Base-by-base conservation (phyloP, 495 filamentous ascomycete genomes). In the Penicillium ochrochloron region DNA sequence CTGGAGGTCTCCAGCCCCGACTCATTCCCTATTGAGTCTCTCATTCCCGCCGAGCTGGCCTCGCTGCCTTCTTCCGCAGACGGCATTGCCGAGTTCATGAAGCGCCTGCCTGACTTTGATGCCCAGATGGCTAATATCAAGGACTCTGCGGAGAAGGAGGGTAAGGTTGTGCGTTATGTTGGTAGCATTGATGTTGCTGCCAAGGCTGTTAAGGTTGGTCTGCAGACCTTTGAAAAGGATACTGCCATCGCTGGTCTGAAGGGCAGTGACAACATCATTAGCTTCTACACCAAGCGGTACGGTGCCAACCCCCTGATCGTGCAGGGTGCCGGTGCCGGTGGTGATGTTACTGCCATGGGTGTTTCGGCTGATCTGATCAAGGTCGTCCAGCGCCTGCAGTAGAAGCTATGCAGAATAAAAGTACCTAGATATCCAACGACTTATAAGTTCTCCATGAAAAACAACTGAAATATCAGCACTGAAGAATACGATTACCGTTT, bases 181-280 rank as follows among this genome's bases (percentile, higher is more conserved):
- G 95, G 95, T n/a, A 94, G 90, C 72, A 88, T 98, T 58, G 92
- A 98, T 73, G 86, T 96, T 27, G 83, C 75, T 39, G 83, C 82
- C 57, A 89, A 91, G 71, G 77, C 86, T 65, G 88, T 97, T 68
- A 94, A 91, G 76, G 94, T 97, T 55, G 94, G 94, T 10, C 76
- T 99, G 69, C 90, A 96, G 83, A 89, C 88, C 83, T 92, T 96
- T 57, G 89, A 92, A 55, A 88, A 84, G 68, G 88, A 89, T 50
- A 90, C 91, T 71, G 89, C 95, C 34, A 96, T 98, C 76, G 95
- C 94, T 33, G 90, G 90, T 39, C 81, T 98, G 61, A 96, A 96
- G 83, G 95, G 95, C 41, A 97, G 93, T 76, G 95, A 97, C 74
- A 98, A 98, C 81, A 94, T 97, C 73, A 95, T 99, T 71, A 95